phyloP scores from a whole-genome alignment of 495 filamentous ascomycete genomes.

The Podospora didyma region DNA sequence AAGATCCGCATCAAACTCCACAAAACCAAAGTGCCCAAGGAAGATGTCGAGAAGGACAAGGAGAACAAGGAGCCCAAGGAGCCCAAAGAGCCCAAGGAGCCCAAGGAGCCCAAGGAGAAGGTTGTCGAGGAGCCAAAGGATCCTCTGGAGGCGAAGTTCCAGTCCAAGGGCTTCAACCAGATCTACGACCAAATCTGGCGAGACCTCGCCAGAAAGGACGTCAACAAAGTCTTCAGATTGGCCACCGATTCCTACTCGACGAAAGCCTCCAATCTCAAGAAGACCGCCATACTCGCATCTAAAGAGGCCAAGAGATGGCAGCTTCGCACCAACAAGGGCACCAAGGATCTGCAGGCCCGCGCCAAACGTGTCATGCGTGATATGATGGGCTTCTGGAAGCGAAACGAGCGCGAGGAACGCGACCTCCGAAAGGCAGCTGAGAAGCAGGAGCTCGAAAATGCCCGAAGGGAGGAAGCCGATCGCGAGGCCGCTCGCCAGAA shows the following conservation, averaged over 20 bases:
- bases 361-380: constrained; percentile 98
- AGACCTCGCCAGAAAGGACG: constrained; percentile 88
- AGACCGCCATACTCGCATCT: constrained; percentile 93
- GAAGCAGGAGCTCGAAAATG: constrained; percentile 93
- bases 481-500: constrained; percentile 96
- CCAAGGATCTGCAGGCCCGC: constrained; percentile 93
- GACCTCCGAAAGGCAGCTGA: constrained; percentile 91
- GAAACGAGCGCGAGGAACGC: constrained; percentile 95
- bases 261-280: constrained; percentile 88
- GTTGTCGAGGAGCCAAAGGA: constrained; percentile 53
- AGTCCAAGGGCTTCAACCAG: constrained; percentile 89
- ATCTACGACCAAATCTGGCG: constrained; percentile 99
- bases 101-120: constrained; percentile 60
- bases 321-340: constrained; percentile 93
- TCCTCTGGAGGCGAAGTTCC: constrained; percentile 55
- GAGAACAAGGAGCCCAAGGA: constrained; percentile 47
- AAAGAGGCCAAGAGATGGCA: constrained; percentile 99
- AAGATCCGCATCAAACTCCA: constrained; percentile 55
- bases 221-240: constrained; percentile 83
- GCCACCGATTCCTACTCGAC: constrained; percentile 77
- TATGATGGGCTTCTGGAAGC: constrained; percentile 99
- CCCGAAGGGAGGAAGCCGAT: constrained; percentile 92
- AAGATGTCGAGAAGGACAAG: constrained; percentile 38
- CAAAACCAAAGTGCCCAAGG: constrained; percentile 32
- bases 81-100: constrained; percentile 48